Conservation (phyloP, 2,329 filamentous ascomycete genomes). For the Pestalotiopsis sp. region DNA sequence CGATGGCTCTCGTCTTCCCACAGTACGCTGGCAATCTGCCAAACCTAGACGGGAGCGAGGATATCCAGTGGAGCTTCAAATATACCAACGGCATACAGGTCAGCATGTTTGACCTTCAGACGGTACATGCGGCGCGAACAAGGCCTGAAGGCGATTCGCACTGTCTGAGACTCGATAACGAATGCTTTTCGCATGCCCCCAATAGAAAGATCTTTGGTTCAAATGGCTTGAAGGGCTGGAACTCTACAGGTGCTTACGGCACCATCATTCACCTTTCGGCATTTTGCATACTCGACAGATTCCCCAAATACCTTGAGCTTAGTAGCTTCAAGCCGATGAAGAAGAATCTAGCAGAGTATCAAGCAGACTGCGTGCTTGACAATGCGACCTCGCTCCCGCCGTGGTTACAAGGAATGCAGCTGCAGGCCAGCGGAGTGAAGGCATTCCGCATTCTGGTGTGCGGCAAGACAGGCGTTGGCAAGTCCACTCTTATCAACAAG, state of each 20-base stretch:
- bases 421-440: constrained; percentile 6
- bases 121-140: constrained; percentile 16
- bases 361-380: neutral
- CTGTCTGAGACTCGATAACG: neutral
- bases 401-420: constrained; percentile 2
- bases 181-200: neutral
- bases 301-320: constrained; percentile 1
- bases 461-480: constrained; percentile 29
- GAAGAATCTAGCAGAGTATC: neutral
- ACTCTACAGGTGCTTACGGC: constrained; percentile 19
- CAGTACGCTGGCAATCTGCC: constrained; percentile 11
- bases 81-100: constrained; percentile 26
- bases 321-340: neutral
- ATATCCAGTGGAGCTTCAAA: constrained; percentile 20
- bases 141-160: neutral
- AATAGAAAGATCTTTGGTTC: neutral
- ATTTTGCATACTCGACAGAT: constrained; percentile 21
- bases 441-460: constrained; percentile 26
- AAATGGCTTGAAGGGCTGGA: neutral
- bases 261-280: constrained; percentile 26
- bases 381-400: constrained; percentile 3
- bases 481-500: constrained; percentile 29
- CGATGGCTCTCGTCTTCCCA: constrained; percentile 13
- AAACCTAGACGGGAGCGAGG: constrained; percentile 15
- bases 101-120: constrained; percentile 24